Base-by-base conservation (phyloP, 2,329 filamentous ascomycete species). In the Penicillium nordicum region DNA sequence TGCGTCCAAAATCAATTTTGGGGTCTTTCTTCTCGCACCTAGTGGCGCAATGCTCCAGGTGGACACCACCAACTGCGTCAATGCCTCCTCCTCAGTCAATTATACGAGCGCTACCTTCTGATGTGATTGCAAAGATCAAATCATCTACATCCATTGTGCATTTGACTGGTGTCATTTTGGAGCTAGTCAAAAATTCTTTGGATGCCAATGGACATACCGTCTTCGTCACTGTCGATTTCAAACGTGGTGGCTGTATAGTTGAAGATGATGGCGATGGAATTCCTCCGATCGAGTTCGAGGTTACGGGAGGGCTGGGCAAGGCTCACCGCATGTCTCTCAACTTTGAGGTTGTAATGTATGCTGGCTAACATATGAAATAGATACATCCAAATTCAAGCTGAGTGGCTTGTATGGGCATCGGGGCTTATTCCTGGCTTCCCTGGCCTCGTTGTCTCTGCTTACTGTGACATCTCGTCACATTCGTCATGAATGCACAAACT, bases 211-310 rank as follows among this genome's bases (percentile, higher is more conserved):
- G 92, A 16, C 81, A 79, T 34, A 88, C 81, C 53, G 76, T 97
- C 59, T 83, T 83, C 51, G 78, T 96, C 53, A 82, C 80, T 1
- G 78, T 96, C 23, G 89, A 97, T 74, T 91, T 90, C 69, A 72
- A 75, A 51, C 85, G 87, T 25, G 93, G 92, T 5, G 85, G 83
- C 63, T 96, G 92, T 72, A 80, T 81, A 0, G 82, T 97, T 5
- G 89, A 96, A 67, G 94, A 99, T 70, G 83, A 97, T 74, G 94
- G 94, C 1, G 55, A 78, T 16, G 94, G 94, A 0, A 95, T 99
- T 44, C 70, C 78, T 1, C 84, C 88, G 1, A 67, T 72, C 1
- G 92, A 97, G 63, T 97, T 97, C 65, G 68, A 69, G n/a, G 77
- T 83, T 3, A 71, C 75, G 44, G 91, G 91, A 5, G 88, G 89